Base-by-base conservation (phyloP, 1,139 yeast species). In the Fermentozyma sake region DNA sequence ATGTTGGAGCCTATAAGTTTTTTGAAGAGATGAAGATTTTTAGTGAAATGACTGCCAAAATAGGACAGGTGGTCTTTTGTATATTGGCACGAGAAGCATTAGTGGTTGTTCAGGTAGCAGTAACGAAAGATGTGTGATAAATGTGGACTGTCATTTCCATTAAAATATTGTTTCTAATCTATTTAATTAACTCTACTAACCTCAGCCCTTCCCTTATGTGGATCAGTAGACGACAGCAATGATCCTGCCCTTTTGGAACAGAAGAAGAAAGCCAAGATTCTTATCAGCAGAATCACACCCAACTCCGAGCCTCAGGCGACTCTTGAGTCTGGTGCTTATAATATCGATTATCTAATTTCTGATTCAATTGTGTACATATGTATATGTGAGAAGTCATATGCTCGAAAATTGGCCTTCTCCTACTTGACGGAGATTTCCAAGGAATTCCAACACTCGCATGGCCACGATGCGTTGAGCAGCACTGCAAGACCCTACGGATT, bases 151-250 rank as follows among this genome's bases (percentile, higher is more conserved):
- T n/a, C n/a, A n/a, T n/a, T n/a, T n/a, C n/a, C n/a, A n/a, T n/a
- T n/a, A n/a, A n/a, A n/a, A 16, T 16, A 7, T 16, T 16, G 18
- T 16, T 16, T 16, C 9, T 9, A 16, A 9, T 16, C 9, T 16
- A 7, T 16, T 16, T 18, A 7, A n/a, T n/a, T n/a, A n/a, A n/a
- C n/a, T n/a, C 15, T 28, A 41, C 50, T 49, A 43, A 48, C 46
- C 12, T 27, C 26, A 78, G 91, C 91, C 3, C 77, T 87, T 34
- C 96, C 97, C 12, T 68, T 89, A 33, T 79, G 94, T 38, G 95
- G 95, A n/a, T 83, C 95, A 2, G 91, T 86, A 10, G 97, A 89
- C 48, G 95, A 87, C 42, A 82, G 79, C 39, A 69, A 68, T 29
- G 68, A 63, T 33, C 57, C 68, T 4, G 60, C 65, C 9, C 63